A percentile compares a stretch with the other conserved stretches of the same genome.
Evolutionary conservation across 768 basidiomycete genomes (phyloP).

Genomic region (Leccinum sublutescens): DNA sequence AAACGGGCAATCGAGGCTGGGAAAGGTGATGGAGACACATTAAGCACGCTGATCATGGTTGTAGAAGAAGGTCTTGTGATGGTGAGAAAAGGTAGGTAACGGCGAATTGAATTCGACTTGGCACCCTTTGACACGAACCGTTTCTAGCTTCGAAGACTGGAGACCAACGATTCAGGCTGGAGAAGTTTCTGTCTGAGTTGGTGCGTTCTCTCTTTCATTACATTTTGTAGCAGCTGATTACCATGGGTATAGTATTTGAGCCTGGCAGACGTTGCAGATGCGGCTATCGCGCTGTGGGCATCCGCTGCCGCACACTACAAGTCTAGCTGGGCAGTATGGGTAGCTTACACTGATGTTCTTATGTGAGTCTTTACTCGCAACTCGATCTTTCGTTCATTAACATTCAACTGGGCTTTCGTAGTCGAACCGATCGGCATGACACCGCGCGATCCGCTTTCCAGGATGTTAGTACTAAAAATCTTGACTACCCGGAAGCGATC

Average conservation of each 20-base stretch:
- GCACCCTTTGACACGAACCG: background rate
- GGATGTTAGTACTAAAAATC: constrained; percentile 62
- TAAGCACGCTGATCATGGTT: constrained; percentile 52
- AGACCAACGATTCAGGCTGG: constrained; percentile 75
- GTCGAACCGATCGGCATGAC: constrained; percentile 52
- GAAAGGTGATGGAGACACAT: constrained; percentile 48
- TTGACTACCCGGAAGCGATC: constrained; percentile 95
- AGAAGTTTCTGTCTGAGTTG: constrained; percentile 75
- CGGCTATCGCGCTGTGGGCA: constrained; percentile 62
- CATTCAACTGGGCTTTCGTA: constrained; percentile 19
- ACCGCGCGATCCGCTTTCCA: constrained; percentile 66
- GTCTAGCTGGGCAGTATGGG: constrained; percentile 74
- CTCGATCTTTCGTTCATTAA: background rate
- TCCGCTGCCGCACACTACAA: constrained; percentile 64
- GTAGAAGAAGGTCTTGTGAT: constrained; percentile 63
- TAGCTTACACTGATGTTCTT: constrained; percentile 67
- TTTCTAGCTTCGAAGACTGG: constrained; percentile 58
- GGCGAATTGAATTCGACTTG: background rate
- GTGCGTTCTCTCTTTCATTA: constrained; percentile 45
- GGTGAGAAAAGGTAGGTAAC: constrained; percentile 52
- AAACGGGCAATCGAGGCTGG: constrained; percentile 51
- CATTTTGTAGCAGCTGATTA: background rate
- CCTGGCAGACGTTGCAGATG: constrained; percentile 48
- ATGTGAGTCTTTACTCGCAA: constrained; percentile 46
- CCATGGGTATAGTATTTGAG: constrained; percentile 41